phyloP scores from a whole-genome alignment of 176 grass and related monocot species.

The Oryza officinalis region DNA sequence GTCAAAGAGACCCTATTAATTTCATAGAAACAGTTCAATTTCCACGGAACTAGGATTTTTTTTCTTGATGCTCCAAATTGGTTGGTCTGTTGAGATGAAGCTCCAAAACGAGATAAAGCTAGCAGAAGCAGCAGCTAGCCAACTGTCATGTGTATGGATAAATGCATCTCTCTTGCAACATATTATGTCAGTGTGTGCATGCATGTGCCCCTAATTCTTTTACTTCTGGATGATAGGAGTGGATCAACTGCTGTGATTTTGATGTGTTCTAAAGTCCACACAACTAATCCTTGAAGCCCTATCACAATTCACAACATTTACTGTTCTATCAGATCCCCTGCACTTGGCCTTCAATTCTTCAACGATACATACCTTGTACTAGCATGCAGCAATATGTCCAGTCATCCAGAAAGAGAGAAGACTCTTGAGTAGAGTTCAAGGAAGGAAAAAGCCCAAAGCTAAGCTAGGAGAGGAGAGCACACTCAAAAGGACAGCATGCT shows the following conservation, averaged over 20 bases:
- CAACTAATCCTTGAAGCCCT: neutral
- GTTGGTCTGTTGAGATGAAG: neutral
- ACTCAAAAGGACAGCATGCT: conserved; percentile 42
- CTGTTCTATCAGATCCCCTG: neutral
- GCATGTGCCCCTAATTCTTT: conserved; percentile 4
- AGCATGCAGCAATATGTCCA: neutral
- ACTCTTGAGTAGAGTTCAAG: conserved; percentile 76
- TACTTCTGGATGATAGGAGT: conserved; percentile 18
- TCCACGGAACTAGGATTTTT: neutral
- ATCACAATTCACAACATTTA: neutral
- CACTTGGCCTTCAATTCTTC: neutral
- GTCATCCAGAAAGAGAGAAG: neutral
- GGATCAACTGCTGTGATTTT: conserved; percentile 51
- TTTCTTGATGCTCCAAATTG: neutral
- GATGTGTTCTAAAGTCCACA: conserved; percentile 53
- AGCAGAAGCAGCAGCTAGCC: neutral
- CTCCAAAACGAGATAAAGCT: neutral
- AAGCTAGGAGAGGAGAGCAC: conserved; percentile 18
- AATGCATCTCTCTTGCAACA: neutral
- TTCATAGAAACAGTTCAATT: neutral
- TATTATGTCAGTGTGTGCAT: neutral
- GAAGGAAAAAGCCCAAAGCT: conserved; percentile 48
- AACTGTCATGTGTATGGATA: neutral
- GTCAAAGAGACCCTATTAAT: too few relatives aligned
- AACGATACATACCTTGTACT: neutral